Percentiles rank a stretch among this genome's conserved stretches.
These are phyloP conservation scores for Huiozyma naganishii DNA, from an alignment of 805 yeast species.

Conservation along the genomic window DNA sequence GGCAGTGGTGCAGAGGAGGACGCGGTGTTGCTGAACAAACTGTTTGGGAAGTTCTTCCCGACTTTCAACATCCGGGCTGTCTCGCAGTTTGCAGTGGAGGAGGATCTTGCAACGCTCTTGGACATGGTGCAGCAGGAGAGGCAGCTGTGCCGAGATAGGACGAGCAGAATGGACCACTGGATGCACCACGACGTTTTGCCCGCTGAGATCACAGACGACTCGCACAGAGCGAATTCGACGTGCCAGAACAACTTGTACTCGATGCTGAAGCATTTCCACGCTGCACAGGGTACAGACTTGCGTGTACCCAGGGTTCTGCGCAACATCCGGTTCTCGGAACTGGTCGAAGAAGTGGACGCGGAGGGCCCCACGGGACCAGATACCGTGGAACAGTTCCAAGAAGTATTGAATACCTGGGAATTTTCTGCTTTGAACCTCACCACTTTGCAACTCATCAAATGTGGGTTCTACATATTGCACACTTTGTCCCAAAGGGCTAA, in stretches of 20 bases:
- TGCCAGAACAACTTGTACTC: conserved; percentile 19
- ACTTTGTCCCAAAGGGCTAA: conserved; percentile 12
- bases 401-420: conserved; percentile 18
- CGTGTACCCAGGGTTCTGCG: conserved; percentile 13
- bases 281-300: neutral
- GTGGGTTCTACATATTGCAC: conserved; percentile 17
- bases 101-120: neutral
- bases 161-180: conserved; percentile 24
- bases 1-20: conserved; percentile 2
- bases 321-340: conserved; percentile 11
- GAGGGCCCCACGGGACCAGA: neutral
- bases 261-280: conserved; percentile 19
- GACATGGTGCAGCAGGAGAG: neutral
- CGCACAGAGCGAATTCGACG: neutral
- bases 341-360: conserved; percentile 2
- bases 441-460: conserved; percentile 19
- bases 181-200: conserved; percentile 15
- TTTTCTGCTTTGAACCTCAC: conserved; percentile 22
- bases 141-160: conserved; percentile 8
- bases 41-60: conserved; percentile 15
- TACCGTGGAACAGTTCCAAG: neutral
- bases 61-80: conserved; percentile 14
- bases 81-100: neutral
- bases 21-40: conserved; percentile 9
- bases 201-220: neutral